These are phyloP conservation scores for Collariella sp. DNA, from an alignment of 495 filamentous ascomycete genomes.

Conservation along the genomic window DNA sequence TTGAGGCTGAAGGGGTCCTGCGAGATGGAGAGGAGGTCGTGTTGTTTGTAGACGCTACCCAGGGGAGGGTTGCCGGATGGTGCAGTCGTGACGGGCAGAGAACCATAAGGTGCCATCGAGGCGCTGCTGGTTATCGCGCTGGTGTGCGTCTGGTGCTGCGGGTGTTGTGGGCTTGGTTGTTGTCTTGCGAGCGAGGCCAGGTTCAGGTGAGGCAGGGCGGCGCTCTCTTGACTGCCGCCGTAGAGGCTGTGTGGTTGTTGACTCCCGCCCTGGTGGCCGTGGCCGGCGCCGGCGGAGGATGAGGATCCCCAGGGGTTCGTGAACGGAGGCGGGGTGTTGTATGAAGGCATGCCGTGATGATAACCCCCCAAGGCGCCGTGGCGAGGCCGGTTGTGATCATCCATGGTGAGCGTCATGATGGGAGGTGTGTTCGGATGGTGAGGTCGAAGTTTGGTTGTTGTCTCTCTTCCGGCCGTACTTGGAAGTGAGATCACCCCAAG, in stretches of 20 bases:
- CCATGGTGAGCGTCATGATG: slow-evolving; percentile 80
- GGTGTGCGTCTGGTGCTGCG: slow-evolving; percentile 8
- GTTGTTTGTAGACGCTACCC: slow-evolving; percentile 48
- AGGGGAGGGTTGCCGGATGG: slow-evolving; percentile 66
- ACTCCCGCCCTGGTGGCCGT: slow-evolving; percentile 30
- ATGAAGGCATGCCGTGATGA: slow-evolving; percentile 55
- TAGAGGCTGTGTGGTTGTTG: slow-evolving; percentile 46
- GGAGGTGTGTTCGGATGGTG: slow-evolving; percentile 14
- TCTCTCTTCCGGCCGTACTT: slow-evolving; percentile 11
- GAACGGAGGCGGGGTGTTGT: slow-evolving; percentile 66
- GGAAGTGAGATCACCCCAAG: slow-evolving; percentile 9
- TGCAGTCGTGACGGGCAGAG: slow-evolving; percentile 60
- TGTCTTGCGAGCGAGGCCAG: slow-evolving; percentile 38
- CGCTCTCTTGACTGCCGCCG: slow-evolving; percentile 29
- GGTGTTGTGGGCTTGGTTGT: slow-evolving; percentile 10
- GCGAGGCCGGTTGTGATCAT: slow-evolving; percentile 66
- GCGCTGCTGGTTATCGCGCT: slow-evolving; percentile 34
- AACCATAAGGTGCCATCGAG: slow-evolving; percentile 61
- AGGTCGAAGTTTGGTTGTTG: slow-evolving; percentile 9
- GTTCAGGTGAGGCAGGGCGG: slow-evolving; percentile 34
- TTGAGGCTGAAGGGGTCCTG: slow-evolving; percentile 61
- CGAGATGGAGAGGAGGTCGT: slow-evolving; percentile 63
- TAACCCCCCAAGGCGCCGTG: slow-evolving; percentile 66
- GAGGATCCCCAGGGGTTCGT: slow-evolving; percentile 79
- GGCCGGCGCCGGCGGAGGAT: slow-evolving; percentile 19